Conservation (phyloP, 257 asterid species). For the Anisodus tanguticus region DNA sequence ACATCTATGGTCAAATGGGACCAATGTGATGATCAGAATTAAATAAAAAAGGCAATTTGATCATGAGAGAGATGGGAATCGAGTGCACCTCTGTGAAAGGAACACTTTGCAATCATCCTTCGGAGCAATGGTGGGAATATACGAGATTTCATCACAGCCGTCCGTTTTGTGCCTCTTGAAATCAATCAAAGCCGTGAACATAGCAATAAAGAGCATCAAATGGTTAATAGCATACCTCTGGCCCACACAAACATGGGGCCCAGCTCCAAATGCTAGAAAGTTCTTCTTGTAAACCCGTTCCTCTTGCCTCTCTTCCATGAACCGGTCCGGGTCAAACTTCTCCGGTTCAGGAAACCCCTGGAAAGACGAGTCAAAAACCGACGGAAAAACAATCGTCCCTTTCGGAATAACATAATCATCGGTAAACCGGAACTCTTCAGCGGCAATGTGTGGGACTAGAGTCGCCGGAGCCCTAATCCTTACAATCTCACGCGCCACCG, state of each 20-base stretch:
- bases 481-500: slow-evolving; percentile 89
- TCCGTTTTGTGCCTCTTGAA: slow-evolving; percentile 68
- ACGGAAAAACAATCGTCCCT: slow-evolving; percentile 88
- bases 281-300: slow-evolving; percentile 75
- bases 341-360: slow-evolving; percentile 90
- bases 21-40: not conserved
- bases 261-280: slow-evolving; percentile 85
- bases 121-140: slow-evolving; percentile 87
- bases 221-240: slow-evolving; percentile 89
- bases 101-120: slow-evolving; percentile 83
- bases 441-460: slow-evolving; percentile 93
- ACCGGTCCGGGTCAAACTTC: slow-evolving; percentile 84
- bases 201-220: slow-evolving; percentile 68
- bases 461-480: slow-evolving; percentile 91
- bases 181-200: slow-evolving; percentile 64
- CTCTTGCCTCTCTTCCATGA: slow-evolving; percentile 76
- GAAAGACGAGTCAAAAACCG: slow-evolving; percentile 84
- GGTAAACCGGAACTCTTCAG: slow-evolving; percentile 65
- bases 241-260: slow-evolving; percentile 94
- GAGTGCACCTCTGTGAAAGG: slow-evolving; percentile 53
- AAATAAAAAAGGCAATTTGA: slow-evolving; percentile 27
- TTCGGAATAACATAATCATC: slow-evolving; percentile 65
- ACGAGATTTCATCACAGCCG: slow-evolving; percentile 87
- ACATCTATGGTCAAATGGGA: slow-evolving; percentile 30
- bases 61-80: slow-evolving; percentile 54